A percentile compares a stretch with the other conserved stretches of the same genome.
Evolutionary conservation across 208 protist genomes (phyloP).

Genomic region (Leishmania major): DNA sequence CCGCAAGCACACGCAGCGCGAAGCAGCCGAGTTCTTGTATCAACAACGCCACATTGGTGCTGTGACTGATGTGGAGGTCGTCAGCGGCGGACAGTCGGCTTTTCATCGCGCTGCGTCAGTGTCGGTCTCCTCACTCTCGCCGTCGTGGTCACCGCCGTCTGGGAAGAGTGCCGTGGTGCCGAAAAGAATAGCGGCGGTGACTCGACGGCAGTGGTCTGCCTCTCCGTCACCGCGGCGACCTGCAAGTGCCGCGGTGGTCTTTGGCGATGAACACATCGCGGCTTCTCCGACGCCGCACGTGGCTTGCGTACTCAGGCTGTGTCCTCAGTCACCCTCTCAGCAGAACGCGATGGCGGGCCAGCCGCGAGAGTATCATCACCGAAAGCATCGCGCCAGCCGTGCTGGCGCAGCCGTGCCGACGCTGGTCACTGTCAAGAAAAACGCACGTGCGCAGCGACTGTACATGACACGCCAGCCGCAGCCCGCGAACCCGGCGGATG

Average conservation of each 20-base stretch:
- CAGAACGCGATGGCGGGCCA: conserved; percentile 9
- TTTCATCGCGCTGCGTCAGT: neutral
- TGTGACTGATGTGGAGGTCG: neutral
- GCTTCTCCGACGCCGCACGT: neutral
- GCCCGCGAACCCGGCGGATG: neutral
- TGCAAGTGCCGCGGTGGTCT: neutral
- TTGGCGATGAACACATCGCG: neutral
- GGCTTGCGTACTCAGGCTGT: conserved; percentile 1
- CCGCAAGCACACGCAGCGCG: conserved; percentile 27
- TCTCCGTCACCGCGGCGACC: conserved; percentile 20
- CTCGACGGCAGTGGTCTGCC: neutral
- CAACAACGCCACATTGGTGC: neutral
- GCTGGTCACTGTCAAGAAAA: neutral
- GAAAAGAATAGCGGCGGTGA: neutral
- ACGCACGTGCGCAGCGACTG: neutral
- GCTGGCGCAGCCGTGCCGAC: neutral
- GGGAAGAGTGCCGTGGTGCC: neutral
- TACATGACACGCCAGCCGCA: conserved; percentile 22
- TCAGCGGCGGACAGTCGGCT: neutral
- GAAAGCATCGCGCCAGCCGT: neutral
- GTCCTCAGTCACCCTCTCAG: conserved; percentile 12
- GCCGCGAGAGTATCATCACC: neutral
- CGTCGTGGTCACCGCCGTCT: conserved; percentile 1
- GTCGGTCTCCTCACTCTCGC: conserved; percentile 1
- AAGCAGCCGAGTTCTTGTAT: conserved; percentile 11